These are phyloP conservation scores for Seminavis robusta DNA, from an alignment of 108 stramenopile species.

Conservation along the genomic window DNA sequence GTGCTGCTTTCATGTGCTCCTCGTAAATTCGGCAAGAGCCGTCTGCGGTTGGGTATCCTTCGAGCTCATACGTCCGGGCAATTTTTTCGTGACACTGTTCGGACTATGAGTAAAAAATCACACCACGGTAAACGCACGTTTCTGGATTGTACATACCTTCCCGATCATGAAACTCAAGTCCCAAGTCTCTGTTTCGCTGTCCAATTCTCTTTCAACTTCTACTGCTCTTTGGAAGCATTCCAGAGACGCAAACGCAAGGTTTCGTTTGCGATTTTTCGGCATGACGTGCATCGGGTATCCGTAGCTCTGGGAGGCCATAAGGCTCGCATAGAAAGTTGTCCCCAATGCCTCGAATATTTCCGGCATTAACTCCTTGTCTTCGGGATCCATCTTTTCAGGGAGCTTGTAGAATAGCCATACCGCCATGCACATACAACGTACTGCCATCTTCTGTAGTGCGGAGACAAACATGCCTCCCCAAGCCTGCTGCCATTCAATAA, in stretches of 20 bases:
- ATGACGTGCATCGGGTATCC: conserved; percentile 70
- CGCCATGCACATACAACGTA: conserved; percentile 40
- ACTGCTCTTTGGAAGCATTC: conserved; percentile 52
- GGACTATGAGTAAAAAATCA: background rate
- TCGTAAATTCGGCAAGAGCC: conserved; percentile 52
- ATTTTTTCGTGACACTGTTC: conserved; percentile 74
- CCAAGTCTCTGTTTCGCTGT: conserved; percentile 31
- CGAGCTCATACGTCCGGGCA: conserved; percentile 49
- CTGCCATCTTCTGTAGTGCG: conserved; percentile 54
- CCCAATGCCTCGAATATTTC: conserved; percentile 72
- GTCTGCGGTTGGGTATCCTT: conserved; percentile 26
- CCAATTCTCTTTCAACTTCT: conserved; percentile 23
- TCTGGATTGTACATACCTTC: conserved; percentile 55
- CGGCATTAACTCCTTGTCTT: conserved; percentile 20
- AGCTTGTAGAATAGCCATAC: conserved; percentile 45
- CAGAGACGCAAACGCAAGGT: conserved; percentile 50
- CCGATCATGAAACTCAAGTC: conserved; percentile 79
- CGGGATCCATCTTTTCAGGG: conserved; percentile 16
- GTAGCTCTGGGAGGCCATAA: conserved; percentile 73
- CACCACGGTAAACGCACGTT: background rate
- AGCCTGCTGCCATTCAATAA: conserved; percentile 61
- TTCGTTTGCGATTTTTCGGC: conserved; percentile 49
- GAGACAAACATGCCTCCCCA: conserved; percentile 83
- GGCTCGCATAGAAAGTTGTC: conserved; percentile 51
- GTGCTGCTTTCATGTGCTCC: conserved; percentile 40